Evolutionary conservation across 306 rosid genomes (phyloP).

Genomic region (Ochetophila trinervis): DNA sequence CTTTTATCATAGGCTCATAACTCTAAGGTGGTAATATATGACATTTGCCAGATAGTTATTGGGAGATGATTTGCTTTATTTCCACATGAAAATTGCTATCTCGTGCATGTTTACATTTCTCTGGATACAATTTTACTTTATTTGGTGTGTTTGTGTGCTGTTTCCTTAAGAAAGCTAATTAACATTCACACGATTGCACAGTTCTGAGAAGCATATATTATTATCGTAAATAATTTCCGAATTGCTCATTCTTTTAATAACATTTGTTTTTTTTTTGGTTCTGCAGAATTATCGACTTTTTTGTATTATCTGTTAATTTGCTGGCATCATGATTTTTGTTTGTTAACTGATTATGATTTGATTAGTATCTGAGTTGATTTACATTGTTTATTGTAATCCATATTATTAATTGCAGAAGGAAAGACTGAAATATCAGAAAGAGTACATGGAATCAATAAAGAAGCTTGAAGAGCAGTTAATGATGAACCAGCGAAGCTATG

Average conservation of each 20-base stretch:
- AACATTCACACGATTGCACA: too few relatives aligned
- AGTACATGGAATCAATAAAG: constrained; percentile 83
- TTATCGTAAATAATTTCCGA: constrained; percentile 8
- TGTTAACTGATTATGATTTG: constrained; percentile 4
- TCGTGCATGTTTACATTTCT: constrained; percentile 2
- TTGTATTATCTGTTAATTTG: not conserved
- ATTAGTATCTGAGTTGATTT: constrained; percentile 9
- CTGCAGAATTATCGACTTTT: not conserved
- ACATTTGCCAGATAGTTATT: too few relatives aligned
- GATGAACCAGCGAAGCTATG: constrained; percentile 52
- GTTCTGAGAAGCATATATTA: constrained; percentile 7
- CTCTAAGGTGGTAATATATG: not conserved
- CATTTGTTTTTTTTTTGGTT: not conserved
- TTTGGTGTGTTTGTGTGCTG: too few relatives aligned
- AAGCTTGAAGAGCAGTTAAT: constrained; percentile 84
- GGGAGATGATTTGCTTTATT: too few relatives aligned
- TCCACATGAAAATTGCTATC: too few relatives aligned
- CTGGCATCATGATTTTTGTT: constrained; percentile 14
- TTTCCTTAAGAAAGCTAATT: too few relatives aligned
- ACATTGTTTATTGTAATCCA: constrained; percentile 21
- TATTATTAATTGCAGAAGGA: constrained; percentile 57
- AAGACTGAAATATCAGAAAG: constrained; percentile 78
- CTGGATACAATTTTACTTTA: too few relatives aligned
- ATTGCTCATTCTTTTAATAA: not conserved
- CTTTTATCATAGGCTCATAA: not conserved